Percentiles rank a stretch among this genome's conserved stretches.
phyloP scores from a whole-genome alignment of 2,329 filamentous ascomycete genomes.

The Cryphonectria carpinicola region DNA sequence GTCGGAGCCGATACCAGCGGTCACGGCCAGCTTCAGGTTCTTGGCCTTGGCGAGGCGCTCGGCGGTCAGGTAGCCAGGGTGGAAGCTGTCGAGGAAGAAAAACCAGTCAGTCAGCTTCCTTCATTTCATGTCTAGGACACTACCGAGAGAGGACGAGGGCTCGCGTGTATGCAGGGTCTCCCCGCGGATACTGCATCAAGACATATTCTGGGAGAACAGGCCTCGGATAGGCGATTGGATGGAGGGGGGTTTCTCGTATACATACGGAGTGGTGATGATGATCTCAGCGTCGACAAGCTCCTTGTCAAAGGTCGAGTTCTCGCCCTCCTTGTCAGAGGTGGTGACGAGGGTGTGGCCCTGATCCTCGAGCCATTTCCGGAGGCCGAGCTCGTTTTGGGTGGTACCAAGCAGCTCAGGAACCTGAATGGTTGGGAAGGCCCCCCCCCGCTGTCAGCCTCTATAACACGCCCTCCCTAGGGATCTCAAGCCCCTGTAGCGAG shows the following conservation, averaged over 20 bases:
- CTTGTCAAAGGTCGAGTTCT: conserved; percentile 90
- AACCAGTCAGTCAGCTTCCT: conserved; percentile 10
- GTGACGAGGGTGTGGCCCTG: conserved; percentile 96
- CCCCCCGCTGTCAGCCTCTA: conserved; percentile 11
- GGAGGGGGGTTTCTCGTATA: neutral
- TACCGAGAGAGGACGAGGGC: neutral
- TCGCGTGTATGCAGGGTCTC: neutral
- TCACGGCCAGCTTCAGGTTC: conserved; percentile 97
- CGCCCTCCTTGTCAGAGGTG: conserved; percentile 95
- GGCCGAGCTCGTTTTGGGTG: conserved; percentile 96
- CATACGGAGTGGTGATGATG: conserved; percentile 97
- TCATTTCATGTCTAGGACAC: neutral
- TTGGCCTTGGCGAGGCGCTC: conserved; percentile 97
- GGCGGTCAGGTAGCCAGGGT: conserved; percentile 95
- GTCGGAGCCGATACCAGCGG: conserved; percentile 96
- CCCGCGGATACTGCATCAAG: neutral
- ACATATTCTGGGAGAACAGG: conserved; percentile 25
- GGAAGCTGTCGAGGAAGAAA: conserved; percentile 68
- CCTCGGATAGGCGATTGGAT: neutral
- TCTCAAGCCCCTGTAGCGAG: neutral
- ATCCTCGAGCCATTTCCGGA: conserved; percentile 97
- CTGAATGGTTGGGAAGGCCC: conserved; percentile 40
- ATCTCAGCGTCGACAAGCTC: conserved; percentile 96
- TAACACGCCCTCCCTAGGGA: neutral
- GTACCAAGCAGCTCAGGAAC: conserved; percentile 87